Evolutionary conservation across 805 yeast species (phyloP), one percentile per base, ranked within the genome.

Genomic region (Yarrowia porcina): DNA sequence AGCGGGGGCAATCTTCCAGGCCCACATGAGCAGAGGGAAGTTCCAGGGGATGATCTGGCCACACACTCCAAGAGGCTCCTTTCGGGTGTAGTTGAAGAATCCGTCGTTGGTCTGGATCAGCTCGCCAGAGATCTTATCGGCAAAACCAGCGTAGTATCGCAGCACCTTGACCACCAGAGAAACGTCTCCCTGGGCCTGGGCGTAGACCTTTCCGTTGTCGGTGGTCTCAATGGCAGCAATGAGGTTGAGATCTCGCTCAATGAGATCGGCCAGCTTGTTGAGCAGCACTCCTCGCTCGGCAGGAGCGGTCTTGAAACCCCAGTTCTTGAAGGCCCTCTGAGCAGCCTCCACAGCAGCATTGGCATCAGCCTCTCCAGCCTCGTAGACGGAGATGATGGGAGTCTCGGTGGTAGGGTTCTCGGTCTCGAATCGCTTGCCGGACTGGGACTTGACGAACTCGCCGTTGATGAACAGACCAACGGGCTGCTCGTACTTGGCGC

Each of bases 381-480:
- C 89, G 73, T 87, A 85, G 64, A 88, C 84, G 63, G 81, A 81
- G 41, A 73, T 74, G 62, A 73, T 65, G 47, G 66, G 72, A 65
- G 69, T 68, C 66, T 84, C 72, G 38, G 85, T 89, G 67, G 72
- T 86, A 67, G 88, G 80, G 20, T 86, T 83, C 72, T 49, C 56
- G 56, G 56, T 49, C 56, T 49, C 56, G 56, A 49, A 49, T 21
- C 56, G 56, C 56, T 83, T 82, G 67, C 80, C 81, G 65, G 79
- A 82, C 69, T 79, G 76, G 20, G 90, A 82, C 47, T 78, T 72
- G 30, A 86, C 89, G 83, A 86, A 70, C 83, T 76, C 89, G 75
- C 90, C 90, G 79, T 90, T 87, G 74, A 92, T 89, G 81, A 89
- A 92, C 69, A 92, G 77, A 66, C 97, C 97, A 11, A 88, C 83